Conservation (phyloP, 176 grass and related monocot species). For the Oropetium thomaeum region DNA sequence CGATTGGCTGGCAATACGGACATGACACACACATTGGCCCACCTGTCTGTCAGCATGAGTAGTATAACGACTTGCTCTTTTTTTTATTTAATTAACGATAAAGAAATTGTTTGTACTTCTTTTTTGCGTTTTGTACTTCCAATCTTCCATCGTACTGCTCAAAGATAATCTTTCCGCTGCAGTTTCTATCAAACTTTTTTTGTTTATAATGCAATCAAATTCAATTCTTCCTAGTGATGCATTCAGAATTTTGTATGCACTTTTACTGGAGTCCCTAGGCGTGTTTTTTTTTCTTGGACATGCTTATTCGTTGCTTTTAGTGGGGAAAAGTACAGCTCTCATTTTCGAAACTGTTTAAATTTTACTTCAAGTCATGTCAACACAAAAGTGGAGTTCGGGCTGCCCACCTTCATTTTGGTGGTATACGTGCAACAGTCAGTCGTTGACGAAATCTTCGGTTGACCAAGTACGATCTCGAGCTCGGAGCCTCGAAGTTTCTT, state of each 20-base stretch:
- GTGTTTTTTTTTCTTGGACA: neutral
- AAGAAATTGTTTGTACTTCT: too few species aligned
- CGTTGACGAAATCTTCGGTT: conserved; percentile 8
- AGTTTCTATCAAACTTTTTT: neutral
- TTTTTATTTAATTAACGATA: neutral
- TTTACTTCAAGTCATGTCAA: neutral
- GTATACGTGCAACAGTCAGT: neutral
- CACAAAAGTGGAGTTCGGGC: neutral
- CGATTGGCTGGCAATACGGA: neutral
- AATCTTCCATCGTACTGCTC: neutral
- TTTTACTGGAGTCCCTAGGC: neutral
- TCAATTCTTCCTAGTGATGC: neutral
- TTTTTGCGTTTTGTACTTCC: neutral
- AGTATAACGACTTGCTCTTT: neutral
- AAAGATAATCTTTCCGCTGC: neutral
- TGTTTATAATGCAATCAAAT: neutral
- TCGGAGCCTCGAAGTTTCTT: conserved; percentile 27
- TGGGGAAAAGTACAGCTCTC: neutral
- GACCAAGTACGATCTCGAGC: conserved; percentile 1
- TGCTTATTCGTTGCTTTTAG: neutral
- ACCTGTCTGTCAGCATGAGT: conserved; percentile 2
- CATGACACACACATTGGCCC: neutral
- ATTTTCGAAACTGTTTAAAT: neutral
- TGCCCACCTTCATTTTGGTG: neutral
- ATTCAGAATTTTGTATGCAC: neutral